Evolutionary conservation across 2,329 filamentous ascomycete genomes (phyloP), one percentile per base, ranked within the genome.

Genomic region (Rhexocercosporidium sp.): DNA sequence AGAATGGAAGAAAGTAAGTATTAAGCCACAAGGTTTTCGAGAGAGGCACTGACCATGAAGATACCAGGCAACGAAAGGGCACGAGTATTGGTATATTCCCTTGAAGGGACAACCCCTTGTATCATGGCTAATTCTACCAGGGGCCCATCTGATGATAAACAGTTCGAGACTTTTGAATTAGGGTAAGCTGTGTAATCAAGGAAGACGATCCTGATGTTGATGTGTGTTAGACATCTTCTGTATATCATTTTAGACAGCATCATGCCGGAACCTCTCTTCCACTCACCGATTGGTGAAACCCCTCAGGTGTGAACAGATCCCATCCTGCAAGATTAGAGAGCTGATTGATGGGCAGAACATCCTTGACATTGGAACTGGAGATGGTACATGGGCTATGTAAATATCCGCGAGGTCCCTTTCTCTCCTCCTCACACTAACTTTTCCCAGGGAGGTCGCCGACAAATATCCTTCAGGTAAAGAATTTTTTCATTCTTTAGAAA

Each of bases 331-430:
- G 25, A 16, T 7, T 16, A 5, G 2, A n/a, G 12, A 2, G 12
- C 20, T 57, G 12, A 25, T 12, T 25, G 16, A 14, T 41, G 3
- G 12, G n/a, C 25, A 57, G 53, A 57, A 37, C 12, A 57, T 57
- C 27, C 53, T 57, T 31, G 53, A 57, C 20, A 57, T 57, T 11
- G 53, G 53, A 11, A 57, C 53, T 3, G 53, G 53, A 31, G 53
- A 57, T 7, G 53, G 53, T 25, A 57, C 53, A 41, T 57, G 53
- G 53, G 53, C 53, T 6, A 57, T 57, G 53, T 57, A 57, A 57
- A 20, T 18, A 4, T 51, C 37, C 31, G 12, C 8, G 34, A 37
- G 34, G 12, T 18, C 22, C 27, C n/a, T 22, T 41, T 3, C 34
- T 7, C 1, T 5, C n/a, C 16, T 20, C 6, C 7, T 18, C 20